A percentile compares a stretch with the other conserved stretches of the same genome.
These are phyloP conservation scores for Penicillium daleae DNA, from an alignment of 495 filamentous ascomycete species.

Conservation along the genomic window DNA sequence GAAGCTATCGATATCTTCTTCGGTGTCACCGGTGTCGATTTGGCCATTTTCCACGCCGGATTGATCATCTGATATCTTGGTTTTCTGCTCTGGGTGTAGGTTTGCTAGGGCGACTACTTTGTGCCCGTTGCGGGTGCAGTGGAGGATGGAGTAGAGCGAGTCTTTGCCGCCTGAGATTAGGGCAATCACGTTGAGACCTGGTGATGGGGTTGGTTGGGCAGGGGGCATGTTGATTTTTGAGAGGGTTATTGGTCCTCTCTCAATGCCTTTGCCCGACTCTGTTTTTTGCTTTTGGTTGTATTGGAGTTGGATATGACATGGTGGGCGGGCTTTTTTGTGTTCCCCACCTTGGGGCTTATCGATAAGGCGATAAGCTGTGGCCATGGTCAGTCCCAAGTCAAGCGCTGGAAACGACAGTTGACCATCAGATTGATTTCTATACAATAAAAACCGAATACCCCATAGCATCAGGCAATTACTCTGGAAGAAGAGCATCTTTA, in stretches of 20 bases:
- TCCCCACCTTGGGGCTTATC: constrained; percentile 19
- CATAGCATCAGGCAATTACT: neutral
- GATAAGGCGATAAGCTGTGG: constrained; percentile 12
- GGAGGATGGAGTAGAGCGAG: constrained; percentile 89
- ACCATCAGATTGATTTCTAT: neutral
- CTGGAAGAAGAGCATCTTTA: too few relatives aligned
- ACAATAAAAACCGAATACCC: neutral
- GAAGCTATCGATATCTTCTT: constrained; percentile 87
- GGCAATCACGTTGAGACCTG: constrained; percentile 77
- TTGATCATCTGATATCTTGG: neutral
- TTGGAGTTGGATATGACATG: neutral
- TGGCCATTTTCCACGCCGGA: neutral
- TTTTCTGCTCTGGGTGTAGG: constrained; percentile 61
- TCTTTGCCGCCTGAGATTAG: constrained; percentile 97
- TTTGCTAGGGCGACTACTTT: constrained; percentile 87
- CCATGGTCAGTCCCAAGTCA: neutral
- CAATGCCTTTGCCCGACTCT: constrained; percentile 5
- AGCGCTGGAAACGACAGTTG: too few relatives aligned
- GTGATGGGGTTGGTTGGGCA: constrained; percentile 6
- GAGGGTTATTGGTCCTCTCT: neutral
- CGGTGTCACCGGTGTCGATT: constrained; percentile 14
- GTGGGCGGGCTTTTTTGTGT: constrained; percentile 11
- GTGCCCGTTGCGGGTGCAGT: constrained; percentile 86
- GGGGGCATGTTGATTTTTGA: constrained; percentile 11
- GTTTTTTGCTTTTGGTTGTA: neutral